Evolutionary conservation across 2,329 filamentous ascomycete genomes (phyloP), one percentile per base, ranked within the genome.

Genomic region (Pezicula rhizophila): DNA sequence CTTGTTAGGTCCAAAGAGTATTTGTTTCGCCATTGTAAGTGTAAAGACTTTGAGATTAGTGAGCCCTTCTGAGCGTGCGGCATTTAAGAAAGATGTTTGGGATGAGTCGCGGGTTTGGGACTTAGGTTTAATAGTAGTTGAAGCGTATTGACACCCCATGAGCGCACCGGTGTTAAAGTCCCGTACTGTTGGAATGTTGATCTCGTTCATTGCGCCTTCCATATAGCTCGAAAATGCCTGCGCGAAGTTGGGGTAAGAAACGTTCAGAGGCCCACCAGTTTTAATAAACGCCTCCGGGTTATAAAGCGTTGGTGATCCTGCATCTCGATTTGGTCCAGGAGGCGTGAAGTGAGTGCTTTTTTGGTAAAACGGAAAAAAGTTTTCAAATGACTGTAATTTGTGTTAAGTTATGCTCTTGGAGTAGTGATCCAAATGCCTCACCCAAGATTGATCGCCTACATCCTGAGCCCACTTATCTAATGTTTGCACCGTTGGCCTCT

Each of bases 121-220:
- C 8, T 46, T 42, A 14, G 60, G 58, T 17, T 62, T 55, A 42
- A 69, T 64, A 8, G 66, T 68, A 12, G 53, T 54, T 20, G 58
- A 49, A 11, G 45, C 48, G 45, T 66, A 72, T 20, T 67, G 62
- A 2, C 58, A 57, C 8, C 73, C 73, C 15, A 68, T 50, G 4
- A 77, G 57, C 4, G 57, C 57, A 23, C 74, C 74, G 31, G 61
- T 63, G 50, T 70, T 68, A 52, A 73, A 72, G 14, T 67, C 71
- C 3, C 60, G 25, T 1, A 60, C 49, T 4, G 58, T 60, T 1
- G 60, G 52, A 18, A 77, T 58, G 1, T 73, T 73, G 11, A 75
- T 65, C 1, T 64, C 64, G 17, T 68, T 53, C 47, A 76, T 61
- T 1, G 64, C 71, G 55, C 58, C 56, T 64, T 66, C 67, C 68